Conservation (phyloP, 2,329 filamentous ascomycete species). For the Clarireedia monteithiana region DNA sequence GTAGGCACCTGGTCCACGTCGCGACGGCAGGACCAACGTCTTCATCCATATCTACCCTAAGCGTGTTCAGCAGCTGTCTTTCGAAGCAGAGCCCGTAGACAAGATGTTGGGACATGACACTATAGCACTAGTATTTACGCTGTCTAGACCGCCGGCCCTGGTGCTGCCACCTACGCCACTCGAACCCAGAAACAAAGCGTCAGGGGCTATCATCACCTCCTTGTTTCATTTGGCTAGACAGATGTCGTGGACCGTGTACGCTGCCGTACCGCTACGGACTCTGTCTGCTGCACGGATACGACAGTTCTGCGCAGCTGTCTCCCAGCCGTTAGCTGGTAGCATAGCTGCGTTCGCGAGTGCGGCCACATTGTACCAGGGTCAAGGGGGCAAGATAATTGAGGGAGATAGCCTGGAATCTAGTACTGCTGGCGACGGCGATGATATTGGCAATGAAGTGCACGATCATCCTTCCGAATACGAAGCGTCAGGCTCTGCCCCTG, state of each 20-base stretch:
- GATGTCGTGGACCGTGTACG: constrained; percentile 1
- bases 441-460: background rate
- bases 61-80: background rate
- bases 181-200: background rate
- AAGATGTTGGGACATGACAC: background rate
- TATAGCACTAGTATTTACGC: background rate
- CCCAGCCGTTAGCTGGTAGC: background rate
- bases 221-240: background rate
- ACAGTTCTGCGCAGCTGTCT: background rate
- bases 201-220: background rate
- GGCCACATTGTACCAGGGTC: background rate
- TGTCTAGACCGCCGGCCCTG: background rate
- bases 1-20: background rate
- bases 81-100: constrained; percentile 2
- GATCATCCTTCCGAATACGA: background rate
- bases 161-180: constrained; percentile 1
- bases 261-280: background rate
- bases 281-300: background rate
- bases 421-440: background rate
- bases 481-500: background rate
- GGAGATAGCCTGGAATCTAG: background rate
- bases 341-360: background rate
- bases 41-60: constrained; percentile 2
- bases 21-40: background rate
- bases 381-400: constrained; percentile 2